These are phyloP conservation scores for Hypoxylon subgilvum DNA, from an alignment of 495 filamentous ascomycete genomes.

Conservation along the genomic window DNA sequence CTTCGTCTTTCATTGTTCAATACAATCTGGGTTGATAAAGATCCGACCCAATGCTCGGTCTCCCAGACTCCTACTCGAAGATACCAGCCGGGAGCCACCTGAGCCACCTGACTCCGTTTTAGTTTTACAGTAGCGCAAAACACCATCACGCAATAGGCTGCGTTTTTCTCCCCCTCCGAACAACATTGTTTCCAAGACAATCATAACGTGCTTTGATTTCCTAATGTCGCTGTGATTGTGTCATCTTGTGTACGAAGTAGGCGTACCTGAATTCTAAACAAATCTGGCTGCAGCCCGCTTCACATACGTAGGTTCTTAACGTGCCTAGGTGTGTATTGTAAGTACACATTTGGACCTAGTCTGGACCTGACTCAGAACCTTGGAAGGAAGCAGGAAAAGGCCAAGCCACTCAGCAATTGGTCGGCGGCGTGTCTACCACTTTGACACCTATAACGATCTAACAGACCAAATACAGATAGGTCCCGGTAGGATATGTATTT, in stretches of 20 bases:
- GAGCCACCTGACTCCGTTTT: slow-evolving; percentile 28
- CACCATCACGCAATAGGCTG: slow-evolving; percentile 28
- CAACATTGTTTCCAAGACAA: slow-evolving; percentile 7
- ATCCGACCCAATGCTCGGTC: slow-evolving; percentile 6
- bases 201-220: slow-evolving; percentile 18
- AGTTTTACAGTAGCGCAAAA: slow-evolving; percentile 10
- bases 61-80: slow-evolving; percentile 16
- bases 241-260: slow-evolving; percentile 20
- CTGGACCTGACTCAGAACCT: slow-evolving; percentile 17
- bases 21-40: slow-evolving; percentile 23
- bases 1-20: slow-evolving; percentile 20
- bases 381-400: neutral
- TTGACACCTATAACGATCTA: too few species aligned
- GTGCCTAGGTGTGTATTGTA: too few species aligned
- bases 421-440: too few species aligned
- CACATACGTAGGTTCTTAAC: neutral
- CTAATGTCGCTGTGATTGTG: slow-evolving; percentile 22
- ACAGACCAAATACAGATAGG: too few species aligned
- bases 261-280: slow-evolving; percentile 26
- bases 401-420: too few species aligned
- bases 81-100: slow-evolving; percentile 21
- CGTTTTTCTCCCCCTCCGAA: slow-evolving; percentile 25
- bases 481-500: too few species aligned
- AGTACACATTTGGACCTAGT: too few species aligned
- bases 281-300: slow-evolving; percentile 10